Percentiles rank a stretch among this genome's conserved stretches.
phyloP scores from a whole-genome alignment of 2,329 filamentous ascomycete species.

The Xylaria sp. region DNA sequence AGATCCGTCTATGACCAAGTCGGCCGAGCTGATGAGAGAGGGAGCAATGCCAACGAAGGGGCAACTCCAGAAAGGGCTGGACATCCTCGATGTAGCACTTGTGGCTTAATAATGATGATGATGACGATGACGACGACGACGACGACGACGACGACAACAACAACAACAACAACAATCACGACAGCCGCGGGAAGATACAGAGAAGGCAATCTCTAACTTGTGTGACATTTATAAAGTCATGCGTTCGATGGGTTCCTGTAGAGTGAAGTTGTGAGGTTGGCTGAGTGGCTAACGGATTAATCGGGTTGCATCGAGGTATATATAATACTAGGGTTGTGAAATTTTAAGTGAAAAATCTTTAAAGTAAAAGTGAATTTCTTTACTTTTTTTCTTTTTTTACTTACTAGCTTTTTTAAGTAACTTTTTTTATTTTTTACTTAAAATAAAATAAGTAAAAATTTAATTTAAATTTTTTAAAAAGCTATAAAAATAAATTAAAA shows the following conservation, averaged over 20 bases:
- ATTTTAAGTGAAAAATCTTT: too few species aligned
- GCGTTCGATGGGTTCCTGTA: not conserved
- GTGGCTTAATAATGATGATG: constrained; percentile 36
- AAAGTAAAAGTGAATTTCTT: too few species aligned
- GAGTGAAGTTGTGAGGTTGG: not conserved
- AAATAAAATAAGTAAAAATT: too few species aligned
- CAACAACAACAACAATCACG: not conserved
- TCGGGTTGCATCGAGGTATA: too few species aligned
- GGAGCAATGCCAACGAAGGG: constrained; percentile 86
- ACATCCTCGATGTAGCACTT: constrained; percentile 56
- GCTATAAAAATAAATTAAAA: too few species aligned
- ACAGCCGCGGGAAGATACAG: not conserved
- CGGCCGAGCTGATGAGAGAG: constrained; percentile 84
- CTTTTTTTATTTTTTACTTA: too few species aligned
- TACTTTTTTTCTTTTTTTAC: too few species aligned
- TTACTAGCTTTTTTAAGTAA: too few species aligned
- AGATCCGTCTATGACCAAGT: constrained; percentile 87
- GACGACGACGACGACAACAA: not conserved
- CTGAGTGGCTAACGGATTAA: too few species aligned
- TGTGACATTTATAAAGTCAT: not conserved
- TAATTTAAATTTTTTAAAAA: too few species aligned
- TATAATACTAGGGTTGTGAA: too few species aligned
- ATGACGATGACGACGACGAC: not conserved
- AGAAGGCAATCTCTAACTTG: constrained; percentile 1
- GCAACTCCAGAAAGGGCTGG: constrained; percentile 73